Base-by-base conservation (phyloP, 257 asterid species). In the Nemophila menziesii region DNA sequence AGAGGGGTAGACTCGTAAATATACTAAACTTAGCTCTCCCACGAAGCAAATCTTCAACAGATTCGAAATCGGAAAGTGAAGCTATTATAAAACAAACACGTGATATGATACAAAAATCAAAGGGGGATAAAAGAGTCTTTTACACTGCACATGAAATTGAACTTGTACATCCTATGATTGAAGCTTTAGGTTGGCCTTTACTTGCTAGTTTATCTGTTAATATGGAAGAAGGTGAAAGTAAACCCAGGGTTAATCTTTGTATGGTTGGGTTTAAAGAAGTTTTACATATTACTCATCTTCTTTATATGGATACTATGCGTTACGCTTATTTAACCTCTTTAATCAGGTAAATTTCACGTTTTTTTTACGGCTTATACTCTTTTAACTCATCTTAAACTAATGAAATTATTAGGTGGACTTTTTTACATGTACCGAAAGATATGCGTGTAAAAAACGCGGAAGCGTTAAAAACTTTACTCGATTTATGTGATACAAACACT, bases 281-380 rank as follows among this genome's bases (percentile, higher is more conserved):
- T 46, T 77, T 90, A 74, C 96, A 74, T 69, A 77, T 90, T 61
- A 77, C 99, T 43, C 83, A 85, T 71, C 81, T 77, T 57, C 89
- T 90, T 50, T 82, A 86, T 66, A 90, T 90, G 96, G 99, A 90
- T 70, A 90, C 96, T 33, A 90, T 81, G 93, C 94, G 99, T 62
- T 90, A 90, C 46, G 99, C 99, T 42, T 77, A 85, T 48, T 71
- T 90, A 65, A 82, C 95, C 33, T 85, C 96, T 51, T 75, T 90
- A 68, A 75, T 90, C 54, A 75, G 99, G 99, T 78, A 79, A 69
- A 48, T 57, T 24, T 24, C 33, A 9, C 9, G 33, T 24, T 24
- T 7, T 29, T 29, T 7, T 5, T 29, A 2, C 36, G 1, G 36
- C 12, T 7, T 29, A 29, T 29, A n/a, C n/a, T n/a, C n/a, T 13